A percentile compares a stretch with the other conserved stretches of the same genome.
These are phyloP conservation scores for Rasamsonia emersonii DNA, from an alignment of 2,329 filamentous ascomycete genomes.

Conservation along the genomic window DNA sequence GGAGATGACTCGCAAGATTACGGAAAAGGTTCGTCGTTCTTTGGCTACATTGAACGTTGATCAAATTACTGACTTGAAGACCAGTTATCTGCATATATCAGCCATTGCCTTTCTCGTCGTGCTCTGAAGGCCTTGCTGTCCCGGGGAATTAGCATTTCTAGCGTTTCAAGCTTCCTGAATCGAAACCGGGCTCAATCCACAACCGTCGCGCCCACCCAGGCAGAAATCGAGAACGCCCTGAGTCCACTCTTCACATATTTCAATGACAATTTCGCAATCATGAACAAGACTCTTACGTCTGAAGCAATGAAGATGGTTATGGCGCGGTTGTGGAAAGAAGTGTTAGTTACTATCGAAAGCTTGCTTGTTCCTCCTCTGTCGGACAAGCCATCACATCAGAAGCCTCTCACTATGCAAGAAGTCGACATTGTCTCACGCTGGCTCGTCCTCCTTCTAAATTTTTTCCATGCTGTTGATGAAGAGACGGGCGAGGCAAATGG, in stretches of 20 bases:
- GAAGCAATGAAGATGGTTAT: conserved; percentile 98
- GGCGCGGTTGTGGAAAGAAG: conserved; percentile 97
- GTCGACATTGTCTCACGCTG: conserved; percentile 92
- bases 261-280: conserved; percentile 96
- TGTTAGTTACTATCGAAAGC: conserved; percentile 80
- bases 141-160: conserved; percentile 62
- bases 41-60: neutral
- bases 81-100: conserved; percentile 86
- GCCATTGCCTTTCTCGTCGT: conserved; percentile 73
- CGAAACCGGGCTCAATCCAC: conserved; percentile 42
- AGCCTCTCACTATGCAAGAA: conserved; percentile 74
- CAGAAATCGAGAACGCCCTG: conserved; percentile 71
- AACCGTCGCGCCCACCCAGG: conserved; percentile 52
- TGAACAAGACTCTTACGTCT: conserved; percentile 92
- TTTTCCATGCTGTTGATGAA: conserved; percentile 91
- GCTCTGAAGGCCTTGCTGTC: conserved; percentile 68
- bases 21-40: conserved; percentile 67
- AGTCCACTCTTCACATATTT: conserved; percentile 88
- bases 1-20: conserved; percentile 97
- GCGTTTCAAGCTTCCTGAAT: conserved; percentile 61
- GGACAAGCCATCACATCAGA: conserved; percentile 84
- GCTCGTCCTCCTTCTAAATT: conserved; percentile 81
- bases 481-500: conserved; percentile 73
- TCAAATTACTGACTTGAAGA: conserved; percentile 4
- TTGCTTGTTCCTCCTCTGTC: conserved; percentile 88